Percentiles rank a stretch among this genome's conserved stretches.
Evolutionary conservation across 129 eudicot genomes (phyloP).

Genomic region (Smallanthus sonchifolius): DNA sequence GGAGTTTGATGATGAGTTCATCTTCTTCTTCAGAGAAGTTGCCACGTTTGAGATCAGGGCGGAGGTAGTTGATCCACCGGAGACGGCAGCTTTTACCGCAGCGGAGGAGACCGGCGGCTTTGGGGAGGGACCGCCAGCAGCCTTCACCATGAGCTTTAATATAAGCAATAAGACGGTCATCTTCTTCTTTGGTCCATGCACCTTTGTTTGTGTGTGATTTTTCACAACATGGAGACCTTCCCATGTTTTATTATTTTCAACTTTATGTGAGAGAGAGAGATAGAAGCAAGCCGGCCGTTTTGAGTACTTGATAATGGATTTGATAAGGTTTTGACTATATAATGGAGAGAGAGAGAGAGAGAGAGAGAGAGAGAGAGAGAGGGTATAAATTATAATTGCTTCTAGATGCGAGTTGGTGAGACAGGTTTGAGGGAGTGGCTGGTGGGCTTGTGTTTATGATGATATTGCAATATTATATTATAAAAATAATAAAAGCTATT

Average conservation of each 20-base stretch:
- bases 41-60: constrained; percentile 96
- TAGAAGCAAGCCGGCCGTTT: constrained; percentile 31
- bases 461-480: constrained; percentile 29
- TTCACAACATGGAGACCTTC: constrained; percentile 99
- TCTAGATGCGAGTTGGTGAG: constrained; percentile 99
- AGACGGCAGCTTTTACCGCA: constrained; percentile 99
- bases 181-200: constrained; percentile 99
- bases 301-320: constrained; percentile 54
- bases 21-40: constrained; percentile 89
- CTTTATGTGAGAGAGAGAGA: background rate
- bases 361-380: constrained; percentile 21
- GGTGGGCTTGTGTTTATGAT: constrained; percentile 54
- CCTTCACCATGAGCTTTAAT: constrained; percentile 93
- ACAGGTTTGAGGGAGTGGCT: constrained; percentile 76
- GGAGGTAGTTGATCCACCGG: constrained; percentile 89
- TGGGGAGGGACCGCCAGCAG: constrained; percentile 94
- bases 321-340: constrained; percentile 71
- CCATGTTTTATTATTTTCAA: constrained; percentile 45
- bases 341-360: constrained; percentile 9
- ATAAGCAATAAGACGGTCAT: constrained; percentile 79
- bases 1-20: constrained; percentile 88
- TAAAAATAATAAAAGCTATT: constrained; percentile 13
- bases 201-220: constrained; percentile 99
- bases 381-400: constrained; percentile 41
- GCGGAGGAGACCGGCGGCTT: constrained; percentile 95